phyloP scores from a whole-genome alignment of 345 rosid genomes.

The Turnera subulata region DNA sequence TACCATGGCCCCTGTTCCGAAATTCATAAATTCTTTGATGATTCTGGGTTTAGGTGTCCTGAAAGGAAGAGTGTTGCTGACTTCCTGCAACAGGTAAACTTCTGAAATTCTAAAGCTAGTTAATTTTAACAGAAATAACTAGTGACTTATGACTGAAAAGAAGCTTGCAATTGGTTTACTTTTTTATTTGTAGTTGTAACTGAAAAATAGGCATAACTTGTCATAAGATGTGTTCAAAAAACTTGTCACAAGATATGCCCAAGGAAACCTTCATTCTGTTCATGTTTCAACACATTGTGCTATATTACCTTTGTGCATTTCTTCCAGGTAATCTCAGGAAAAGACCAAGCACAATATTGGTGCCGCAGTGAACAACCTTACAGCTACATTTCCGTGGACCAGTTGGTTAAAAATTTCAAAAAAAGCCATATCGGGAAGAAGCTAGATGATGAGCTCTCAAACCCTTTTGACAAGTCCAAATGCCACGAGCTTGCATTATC shows the following conservation, averaged over 20 bases:
- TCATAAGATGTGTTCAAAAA: no score
- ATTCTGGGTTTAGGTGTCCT: constrained; percentile 58
- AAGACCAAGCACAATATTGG: constrained; percentile 69
- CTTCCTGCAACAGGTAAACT: constrained; percentile 64
- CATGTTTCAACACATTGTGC: no score
- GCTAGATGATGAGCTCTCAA: constrained; percentile 31
- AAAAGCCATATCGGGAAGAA: constrained; percentile 28
- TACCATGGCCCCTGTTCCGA: constrained; percentile 51
- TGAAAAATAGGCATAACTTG: no score
- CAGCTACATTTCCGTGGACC: constrained; percentile 35
- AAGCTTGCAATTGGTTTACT: background rate
- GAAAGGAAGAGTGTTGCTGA: constrained; percentile 60
- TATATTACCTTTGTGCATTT: background rate
- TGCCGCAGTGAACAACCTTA: constrained; percentile 22
- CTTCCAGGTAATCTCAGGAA: constrained; percentile 52
- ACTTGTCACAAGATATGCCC: no score
- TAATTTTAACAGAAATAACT: no score
- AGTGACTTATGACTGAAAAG: no score
- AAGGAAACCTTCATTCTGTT: no score
- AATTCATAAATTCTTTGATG: constrained; percentile 40
- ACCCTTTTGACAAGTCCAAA: constrained; percentile 33
- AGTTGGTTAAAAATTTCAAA: constrained; percentile 37
- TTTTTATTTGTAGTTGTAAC: no score
- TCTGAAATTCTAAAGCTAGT: no score
- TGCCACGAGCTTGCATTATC: constrained; percentile 40